phyloP scores from a whole-genome alignment of 176 grass and related monocot genomes.

The Avena eriantha region DNA sequence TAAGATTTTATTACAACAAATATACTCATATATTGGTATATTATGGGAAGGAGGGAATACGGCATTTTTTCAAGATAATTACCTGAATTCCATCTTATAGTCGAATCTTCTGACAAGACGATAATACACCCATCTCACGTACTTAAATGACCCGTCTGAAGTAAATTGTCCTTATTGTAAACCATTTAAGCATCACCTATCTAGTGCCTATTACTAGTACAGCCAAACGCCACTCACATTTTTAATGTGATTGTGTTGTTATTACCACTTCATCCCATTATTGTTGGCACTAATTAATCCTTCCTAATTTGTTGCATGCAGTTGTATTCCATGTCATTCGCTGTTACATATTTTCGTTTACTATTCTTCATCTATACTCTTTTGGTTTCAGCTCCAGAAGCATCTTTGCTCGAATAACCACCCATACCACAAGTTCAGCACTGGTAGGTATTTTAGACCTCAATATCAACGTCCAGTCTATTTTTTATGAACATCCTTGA shows the following conservation, averaged over 20 bases:
- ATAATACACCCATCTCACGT: conserved; percentile 4
- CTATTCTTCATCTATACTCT: conserved; percentile 33
- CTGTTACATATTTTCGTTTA: not conserved
- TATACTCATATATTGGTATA: too few relatives aligned
- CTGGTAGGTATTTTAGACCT: conserved; percentile 64
- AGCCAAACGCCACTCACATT: not conserved
- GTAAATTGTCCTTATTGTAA: not conserved
- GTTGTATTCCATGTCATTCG: conserved; percentile 13
- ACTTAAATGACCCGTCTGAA: conserved; percentile 22
- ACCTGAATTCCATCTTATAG: conserved; percentile 8
- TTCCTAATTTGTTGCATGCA: conserved; percentile 11
- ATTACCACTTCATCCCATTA: not conserved
- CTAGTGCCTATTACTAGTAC: conserved; percentile 12
- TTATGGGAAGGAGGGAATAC: too few relatives aligned
- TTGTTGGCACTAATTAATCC: not conserved
- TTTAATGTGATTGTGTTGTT: conserved; percentile 8
- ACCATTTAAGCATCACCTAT: conserved; percentile 8
- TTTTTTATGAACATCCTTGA: conserved; percentile 19
- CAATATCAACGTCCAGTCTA: conserved; percentile 18
- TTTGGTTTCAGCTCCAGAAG: conserved; percentile 87
- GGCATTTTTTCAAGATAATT: not conserved
- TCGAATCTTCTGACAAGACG: not conserved
- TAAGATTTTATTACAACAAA: too few relatives aligned
- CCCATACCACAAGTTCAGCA: conserved; percentile 97
- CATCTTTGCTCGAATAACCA: conserved; percentile 83